A percentile compares a stretch with the other conserved stretches of the same genome.
Conservation (phyloP, 805 yeast species). For the Candida dajiaensis region DNA sequence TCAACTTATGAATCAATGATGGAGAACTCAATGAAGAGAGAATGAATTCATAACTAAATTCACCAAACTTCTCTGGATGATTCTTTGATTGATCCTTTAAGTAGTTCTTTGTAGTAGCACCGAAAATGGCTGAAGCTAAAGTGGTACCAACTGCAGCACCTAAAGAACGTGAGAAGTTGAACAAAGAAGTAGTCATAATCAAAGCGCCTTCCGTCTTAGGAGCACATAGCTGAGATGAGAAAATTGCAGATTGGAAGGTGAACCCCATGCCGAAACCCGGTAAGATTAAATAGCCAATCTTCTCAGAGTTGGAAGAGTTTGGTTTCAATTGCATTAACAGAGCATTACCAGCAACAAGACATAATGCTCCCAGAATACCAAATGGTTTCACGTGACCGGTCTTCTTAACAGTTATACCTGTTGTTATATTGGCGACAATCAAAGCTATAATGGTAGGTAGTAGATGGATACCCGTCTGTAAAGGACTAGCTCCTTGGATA, state of each 20-base stretch:
- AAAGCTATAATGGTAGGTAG: constrained; percentile 37
- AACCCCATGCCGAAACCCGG: constrained; percentile 34
- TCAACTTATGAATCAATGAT: not conserved
- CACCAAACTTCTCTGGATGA: constrained; percentile 33
- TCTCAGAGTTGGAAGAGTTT: constrained; percentile 22
- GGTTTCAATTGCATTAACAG: constrained; percentile 26
- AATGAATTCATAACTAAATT: constrained; percentile 19
- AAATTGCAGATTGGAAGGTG: constrained; percentile 27
- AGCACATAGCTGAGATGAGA: constrained; percentile 31
- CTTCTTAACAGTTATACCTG: constrained; percentile 33
- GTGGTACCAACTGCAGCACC: constrained; percentile 37
- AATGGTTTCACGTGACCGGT: constrained; percentile 37
- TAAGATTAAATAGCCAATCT: constrained; percentile 33
- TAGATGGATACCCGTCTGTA: constrained; percentile 39
- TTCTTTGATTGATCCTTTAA: constrained; percentile 1
- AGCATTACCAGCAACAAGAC: constrained; percentile 34
- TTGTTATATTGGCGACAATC: constrained; percentile 20
- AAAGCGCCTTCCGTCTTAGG: constrained; percentile 44
- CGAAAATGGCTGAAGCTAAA: constrained; percentile 33
- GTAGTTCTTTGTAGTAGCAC: constrained; percentile 23
- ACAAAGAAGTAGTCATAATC: constrained; percentile 38
- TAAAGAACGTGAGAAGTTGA: constrained; percentile 36
- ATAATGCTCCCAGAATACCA: constrained; percentile 27
- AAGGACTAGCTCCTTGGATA: constrained; percentile 31
- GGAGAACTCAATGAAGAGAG: constrained; percentile 1